Evolutionary conservation across 257 asterid genomes (phyloP), one percentile per base, ranked within the genome.

Genomic region (Anisodus acutangulus): DNA sequence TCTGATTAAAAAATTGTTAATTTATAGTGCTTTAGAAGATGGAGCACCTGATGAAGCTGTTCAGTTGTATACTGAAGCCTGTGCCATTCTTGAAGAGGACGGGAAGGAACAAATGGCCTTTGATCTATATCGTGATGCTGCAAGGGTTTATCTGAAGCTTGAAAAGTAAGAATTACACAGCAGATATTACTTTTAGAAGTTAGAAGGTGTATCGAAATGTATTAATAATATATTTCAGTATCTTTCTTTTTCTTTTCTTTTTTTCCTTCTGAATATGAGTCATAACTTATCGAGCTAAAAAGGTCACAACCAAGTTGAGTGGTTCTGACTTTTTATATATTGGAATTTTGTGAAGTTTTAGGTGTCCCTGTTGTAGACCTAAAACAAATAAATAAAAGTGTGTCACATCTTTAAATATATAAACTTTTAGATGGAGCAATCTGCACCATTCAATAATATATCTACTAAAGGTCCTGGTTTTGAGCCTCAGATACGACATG

Each of bases 21-120:
- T 51, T 13, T 53, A 31, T 51, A 97, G 99, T 86, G 98, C 98
- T 84, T 78, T 97, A 85, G 98, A 97, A 90, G 99, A 95, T 39
- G 85, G 93, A 9, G 85, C 84, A 11, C 99, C 99, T 49, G 95
- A 93, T 54, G 95, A 91, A 87, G 98, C 99, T 86, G 90, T 97
- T 81, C 93, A 87, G 92, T 92, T 97, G 74, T 97, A 93, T 86
- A 90, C 84, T 70, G 97, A 93, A 88, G 97, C 99, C 82, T 92
- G 98, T 88, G 90, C 85, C 60, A 74, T 79, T 85, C 97, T 97
- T 74, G 99, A 97, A 91, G 99, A 97, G 19, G 98, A 97, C 53
- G 98, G 95, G 71, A 97, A 93, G 94, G 99, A 91, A 86, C 98
- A 93, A 79, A 97, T 97, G 99, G 91, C 99, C 78, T 94, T 95